Evolutionary conservation across 177 flowering plant species (phyloP).

Genomic region (Tripterygium wilfordii): DNA sequence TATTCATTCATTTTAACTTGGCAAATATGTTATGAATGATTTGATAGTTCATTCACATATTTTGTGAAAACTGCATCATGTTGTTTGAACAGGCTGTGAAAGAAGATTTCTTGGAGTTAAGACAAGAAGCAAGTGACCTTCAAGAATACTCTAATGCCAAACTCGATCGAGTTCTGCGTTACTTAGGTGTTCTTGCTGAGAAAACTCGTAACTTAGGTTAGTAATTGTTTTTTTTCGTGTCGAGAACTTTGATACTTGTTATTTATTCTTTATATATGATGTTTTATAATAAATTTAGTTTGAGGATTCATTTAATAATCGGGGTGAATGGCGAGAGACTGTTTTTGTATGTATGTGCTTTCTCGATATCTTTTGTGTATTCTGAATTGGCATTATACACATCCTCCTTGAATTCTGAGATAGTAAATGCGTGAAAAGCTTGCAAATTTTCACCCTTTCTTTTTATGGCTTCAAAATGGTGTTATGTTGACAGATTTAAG

Average conservation of each 20-base stretch:
- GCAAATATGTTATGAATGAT: neutral
- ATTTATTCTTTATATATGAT: too few relatives aligned
- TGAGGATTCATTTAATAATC: too few relatives aligned
- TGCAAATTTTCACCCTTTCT: neutral
- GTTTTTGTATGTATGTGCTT: too few relatives aligned
- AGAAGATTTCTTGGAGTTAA: slow-evolving; percentile 76
- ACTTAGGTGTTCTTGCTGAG: slow-evolving; percentile 89
- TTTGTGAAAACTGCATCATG: neutral
- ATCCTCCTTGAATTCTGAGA: too few relatives aligned
- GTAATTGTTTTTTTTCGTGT: slow-evolving; percentile 5
- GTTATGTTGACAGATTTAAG: slow-evolving; percentile 7
- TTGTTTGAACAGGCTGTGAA: slow-evolving; percentile 53
- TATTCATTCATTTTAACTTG: too few relatives aligned
- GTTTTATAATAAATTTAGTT: too few relatives aligned
- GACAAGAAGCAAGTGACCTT: slow-evolving; percentile 85
- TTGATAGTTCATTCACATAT: neutral
- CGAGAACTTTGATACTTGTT: too few relatives aligned
- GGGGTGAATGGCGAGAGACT: neutral
- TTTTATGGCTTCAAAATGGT: slow-evolving; percentile 3
- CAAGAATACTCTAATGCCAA: slow-evolving; percentile 96
- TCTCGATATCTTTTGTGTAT: too few relatives aligned
- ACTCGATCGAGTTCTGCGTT: slow-evolving; percentile 86
- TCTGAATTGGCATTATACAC: too few relatives aligned
- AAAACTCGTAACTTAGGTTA: slow-evolving; percentile 83
- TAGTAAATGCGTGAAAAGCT: too few relatives aligned